Evolutionary conservation across 495 filamentous ascomycete genomes (phyloP).

Genomic region (Neurospora tetrasperma): DNA sequence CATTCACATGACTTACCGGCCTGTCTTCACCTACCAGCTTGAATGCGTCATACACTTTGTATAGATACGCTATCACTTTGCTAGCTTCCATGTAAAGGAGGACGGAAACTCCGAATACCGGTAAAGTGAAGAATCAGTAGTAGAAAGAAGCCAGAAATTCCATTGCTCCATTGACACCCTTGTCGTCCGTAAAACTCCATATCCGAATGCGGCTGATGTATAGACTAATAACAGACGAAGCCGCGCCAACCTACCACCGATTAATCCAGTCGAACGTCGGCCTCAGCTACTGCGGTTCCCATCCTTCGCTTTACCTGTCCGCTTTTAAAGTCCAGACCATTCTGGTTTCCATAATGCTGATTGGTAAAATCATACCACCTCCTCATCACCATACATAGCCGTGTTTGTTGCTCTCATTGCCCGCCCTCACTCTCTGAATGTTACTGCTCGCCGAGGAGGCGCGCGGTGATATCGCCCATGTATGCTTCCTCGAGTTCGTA

Average conservation of each 20-base stretch:
- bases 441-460: constrained; percentile 67
- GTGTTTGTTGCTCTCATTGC: not conserved
- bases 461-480: constrained; percentile 80
- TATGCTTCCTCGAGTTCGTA: constrained; percentile 78
- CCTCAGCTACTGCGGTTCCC: not conserved
- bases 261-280: not conserved
- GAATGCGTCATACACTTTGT: not conserved
- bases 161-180: not conserved
- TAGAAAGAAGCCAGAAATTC: not conserved
- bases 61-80: not conserved
- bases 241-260: not conserved
- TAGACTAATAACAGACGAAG: not conserved
- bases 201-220: not conserved
- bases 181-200: not conserved
- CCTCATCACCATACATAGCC: not conserved
- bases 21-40: not conserved
- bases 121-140: not conserved
- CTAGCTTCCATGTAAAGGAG: not conserved
- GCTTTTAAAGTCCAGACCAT: not conserved
- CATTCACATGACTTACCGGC: not conserved
- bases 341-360: not conserved
- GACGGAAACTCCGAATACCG: not conserved
- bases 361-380: not conserved
- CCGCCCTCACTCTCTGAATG: not conserved
- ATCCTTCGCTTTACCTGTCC: not conserved